These are phyloP conservation scores for Verbascum thapsus DNA, from an alignment of 257 asterid species.

Conservation along the genomic window DNA sequence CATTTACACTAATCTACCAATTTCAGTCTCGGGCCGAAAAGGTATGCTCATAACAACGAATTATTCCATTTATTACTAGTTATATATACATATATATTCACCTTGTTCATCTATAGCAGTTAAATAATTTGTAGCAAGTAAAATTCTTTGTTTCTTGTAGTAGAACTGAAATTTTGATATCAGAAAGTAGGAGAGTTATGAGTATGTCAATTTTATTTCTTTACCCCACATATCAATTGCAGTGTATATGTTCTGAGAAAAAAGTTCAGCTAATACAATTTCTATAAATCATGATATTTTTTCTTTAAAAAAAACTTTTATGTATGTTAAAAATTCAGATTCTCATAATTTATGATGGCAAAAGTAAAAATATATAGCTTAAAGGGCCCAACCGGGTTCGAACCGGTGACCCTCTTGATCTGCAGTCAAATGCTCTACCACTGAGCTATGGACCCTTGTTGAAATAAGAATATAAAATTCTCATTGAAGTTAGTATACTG, in stretches of 20 bases:
- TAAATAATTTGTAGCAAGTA: background rate
- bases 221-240: background rate
- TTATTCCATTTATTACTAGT: conserved; percentile 24
- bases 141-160: conserved; percentile 10
- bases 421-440: conserved; percentile 93
- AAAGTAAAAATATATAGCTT: no score
- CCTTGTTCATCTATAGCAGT: conserved; percentile 23
- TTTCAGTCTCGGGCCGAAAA: conserved; percentile 19
- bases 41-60: background rate
- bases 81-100: conserved; percentile 5
- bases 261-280: background rate
- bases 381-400: conserved; percentile 76
- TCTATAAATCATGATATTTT: no score
- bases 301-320: no score
- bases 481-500: no score
- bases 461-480: no score
- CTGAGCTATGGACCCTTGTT: conserved; percentile 80
- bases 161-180: background rate
- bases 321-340: no score
- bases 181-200: background rate
- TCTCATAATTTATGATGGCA: no score
- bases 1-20: conserved; percentile 4
- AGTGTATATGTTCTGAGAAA: background rate
- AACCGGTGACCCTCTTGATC: conserved; percentile 76
- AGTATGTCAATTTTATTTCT: background rate